phyloP scores from a whole-genome alignment of 768 basidiomycete genomes.

The Aureoboletus auriporus region DNA sequence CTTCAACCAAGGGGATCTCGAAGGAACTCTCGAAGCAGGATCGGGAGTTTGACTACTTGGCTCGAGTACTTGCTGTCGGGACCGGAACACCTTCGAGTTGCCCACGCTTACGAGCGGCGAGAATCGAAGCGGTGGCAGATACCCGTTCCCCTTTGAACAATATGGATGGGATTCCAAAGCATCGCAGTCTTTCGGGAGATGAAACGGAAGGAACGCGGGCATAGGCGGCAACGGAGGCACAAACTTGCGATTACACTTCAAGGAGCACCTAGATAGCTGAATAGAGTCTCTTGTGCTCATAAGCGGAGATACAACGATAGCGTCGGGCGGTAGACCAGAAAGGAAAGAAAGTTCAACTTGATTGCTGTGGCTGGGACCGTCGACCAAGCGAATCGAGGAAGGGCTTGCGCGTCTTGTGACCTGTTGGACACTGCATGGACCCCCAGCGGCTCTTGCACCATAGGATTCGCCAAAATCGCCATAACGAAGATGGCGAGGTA shows the following conservation, averaged over 20 bases:
- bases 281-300: conserved; percentile 26
- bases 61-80: conserved; percentile 1
- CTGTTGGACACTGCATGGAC: too few relatives aligned
- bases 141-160: not conserved
- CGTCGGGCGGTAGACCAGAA: conserved; percentile 18
- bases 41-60: not conserved
- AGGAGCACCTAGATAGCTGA: conserved; percentile 19
- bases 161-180: not conserved
- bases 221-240: conserved; percentile 19
- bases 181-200: not conserved
- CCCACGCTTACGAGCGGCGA: conserved; percentile 13
- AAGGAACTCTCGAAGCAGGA: too few relatives aligned
- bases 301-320: conserved; percentile 17
- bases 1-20: too few relatives aligned
- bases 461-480: conserved; percentile 7
- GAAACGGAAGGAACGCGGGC: conserved; percentile 14
- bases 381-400: conserved; percentile 25
- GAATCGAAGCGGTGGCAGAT: conserved; percentile 18
- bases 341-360: conserved; percentile 23
- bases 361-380: conserved; percentile 6
- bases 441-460: too few relatives aligned
- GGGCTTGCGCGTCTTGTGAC: conserved; percentile 11
- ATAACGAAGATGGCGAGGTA: not conserved
- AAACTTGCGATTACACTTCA: conserved; percentile 13
- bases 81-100: conserved; percentile 3